phyloP scores from a whole-genome alignment of 208 protist genomes.

The Strigomonas culicis region DNA sequence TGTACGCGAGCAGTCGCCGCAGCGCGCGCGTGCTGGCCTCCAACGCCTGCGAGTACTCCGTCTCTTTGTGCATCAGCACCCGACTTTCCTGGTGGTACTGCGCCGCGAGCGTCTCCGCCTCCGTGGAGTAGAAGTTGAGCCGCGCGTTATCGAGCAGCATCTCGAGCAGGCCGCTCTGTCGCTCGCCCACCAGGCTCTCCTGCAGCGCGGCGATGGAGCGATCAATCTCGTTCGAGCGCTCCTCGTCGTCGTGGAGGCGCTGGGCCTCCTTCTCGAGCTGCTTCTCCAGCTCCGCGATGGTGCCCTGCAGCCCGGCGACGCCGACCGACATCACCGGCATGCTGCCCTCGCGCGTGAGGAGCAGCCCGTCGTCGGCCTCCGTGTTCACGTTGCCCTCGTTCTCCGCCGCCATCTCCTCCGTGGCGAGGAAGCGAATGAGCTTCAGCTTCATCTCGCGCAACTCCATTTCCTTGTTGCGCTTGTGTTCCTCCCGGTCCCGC shows the following conservation, averaged over 20 bases:
- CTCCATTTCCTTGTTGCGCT: conserved; percentile 49
- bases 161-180: conserved; percentile 57
- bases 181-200: conserved; percentile 46
- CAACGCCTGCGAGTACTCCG: conserved; percentile 71
- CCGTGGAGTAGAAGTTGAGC: conserved; percentile 66
- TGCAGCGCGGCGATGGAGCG: conserved; percentile 38
- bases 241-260: conserved; percentile 29
- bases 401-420: conserved; percentile 1
- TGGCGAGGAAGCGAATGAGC: conserved; percentile 63
- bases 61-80: conserved; percentile 33
- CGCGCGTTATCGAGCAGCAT: conserved; percentile 71
- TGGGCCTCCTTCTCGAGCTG: conserved; percentile 30
- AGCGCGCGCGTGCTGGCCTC: too few relatives aligned
- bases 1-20: too few relatives aligned
- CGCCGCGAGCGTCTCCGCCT: conserved; percentile 79
- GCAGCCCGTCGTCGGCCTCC: not conserved
- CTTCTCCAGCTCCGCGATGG: conserved; percentile 48
- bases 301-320: conserved; percentile 50
- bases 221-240: conserved; percentile 49
- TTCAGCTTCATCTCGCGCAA: conserved; percentile 73
- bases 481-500: conserved; percentile 60
- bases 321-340: conserved; percentile 36
- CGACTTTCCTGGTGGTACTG: conserved; percentile 79
- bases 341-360: not conserved
- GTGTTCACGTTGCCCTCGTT: not conserved